Conservation (phyloP, 257 asterid species). For the Primulina huaijiensis region DNA sequence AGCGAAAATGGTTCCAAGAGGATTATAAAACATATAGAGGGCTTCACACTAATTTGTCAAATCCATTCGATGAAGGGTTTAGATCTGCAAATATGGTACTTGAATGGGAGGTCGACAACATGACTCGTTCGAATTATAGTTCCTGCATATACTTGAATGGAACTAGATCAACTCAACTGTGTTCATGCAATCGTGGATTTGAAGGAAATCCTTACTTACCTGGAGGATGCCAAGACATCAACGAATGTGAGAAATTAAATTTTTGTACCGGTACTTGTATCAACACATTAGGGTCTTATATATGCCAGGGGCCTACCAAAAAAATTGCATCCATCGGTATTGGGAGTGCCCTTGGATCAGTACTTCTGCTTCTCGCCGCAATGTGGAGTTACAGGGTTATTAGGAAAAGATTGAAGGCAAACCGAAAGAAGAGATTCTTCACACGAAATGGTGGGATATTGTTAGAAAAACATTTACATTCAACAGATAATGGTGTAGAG, state of each 20-base stretch:
- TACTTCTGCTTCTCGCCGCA: slow-evolving; percentile 6
- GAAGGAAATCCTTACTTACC: slow-evolving; percentile 37
- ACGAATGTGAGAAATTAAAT: slow-evolving; percentile 13
- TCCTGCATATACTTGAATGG: background rate
- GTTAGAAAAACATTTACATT: slow-evolving; percentile 31
- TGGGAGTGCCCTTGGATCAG: slow-evolving; percentile 19
- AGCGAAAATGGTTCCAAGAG: slow-evolving; percentile 22
- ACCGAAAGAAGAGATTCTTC: slow-evolving; percentile 22
- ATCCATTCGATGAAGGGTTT: slow-evolving; percentile 30
- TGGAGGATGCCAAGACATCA: slow-evolving; percentile 32
- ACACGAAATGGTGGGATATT: slow-evolving; percentile 39
- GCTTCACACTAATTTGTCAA: slow-evolving; percentile 10
- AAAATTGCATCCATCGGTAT: background rate
- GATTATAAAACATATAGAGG: slow-evolving; percentile 18
- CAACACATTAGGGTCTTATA: background rate
- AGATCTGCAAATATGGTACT: slow-evolving; percentile 26
- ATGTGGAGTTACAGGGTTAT: slow-evolving; percentile 22
- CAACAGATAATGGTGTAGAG: slow-evolving; percentile 26
- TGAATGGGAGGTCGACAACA: slow-evolving; percentile 28
- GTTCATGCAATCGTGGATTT: slow-evolving; percentile 11
- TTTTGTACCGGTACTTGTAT: background rate
- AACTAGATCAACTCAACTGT: background rate
- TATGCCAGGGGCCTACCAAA: background rate
- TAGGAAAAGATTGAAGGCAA: slow-evolving; percentile 22
- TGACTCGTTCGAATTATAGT: too few species aligned